Base-by-base conservation (phyloP, 345 rosid genomes). In the Syzygium aromaticum region DNA sequence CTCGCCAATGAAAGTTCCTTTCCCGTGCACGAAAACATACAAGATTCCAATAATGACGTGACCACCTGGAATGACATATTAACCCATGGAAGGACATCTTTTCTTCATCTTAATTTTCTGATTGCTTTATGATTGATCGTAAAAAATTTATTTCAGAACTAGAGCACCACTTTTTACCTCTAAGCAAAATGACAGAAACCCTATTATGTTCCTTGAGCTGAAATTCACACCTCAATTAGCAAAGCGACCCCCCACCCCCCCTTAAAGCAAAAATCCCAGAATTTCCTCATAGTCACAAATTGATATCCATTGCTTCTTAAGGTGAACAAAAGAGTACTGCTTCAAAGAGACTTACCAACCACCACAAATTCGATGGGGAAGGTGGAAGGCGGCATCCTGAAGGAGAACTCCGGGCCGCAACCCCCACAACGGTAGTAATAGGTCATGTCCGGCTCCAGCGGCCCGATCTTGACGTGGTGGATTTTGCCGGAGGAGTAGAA, bases 391-490 rank as follows among this genome's bases (percentile, higher is more conserved):
- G 98, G 99, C 10, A 94, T 95, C 89, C 86, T 95, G 94, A 97
- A 94, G 80, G 95, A 94, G 87, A 94, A 95, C 85, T 95, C 97
- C 14, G 94, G 97, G 84, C 98, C 98, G 38, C 51, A 80, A 15
- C 91, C 92, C 25, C 98, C 98, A 43, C 99, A 96, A 30, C 94
- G 89, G 54, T 95, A 97, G 89, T 92, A 95, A 90, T 96, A 96
- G 21, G 87, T 90, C 0, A 95, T 94, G 80, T 7, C 89, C 11
- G 96, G 88, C 87, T 94, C 89, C 89, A 97, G 90, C 40, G 98
- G 98, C 54, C 99, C 98, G 73, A 97, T 94, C 88, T 91, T 94
- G 54, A 97, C 99, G 40, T 95, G 96, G 90, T 97, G 98, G 64
- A 97, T 95, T 90, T 91, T 94, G 13, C 95, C 93, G 25, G 99